These are phyloP conservation scores for Evernia prunastri DNA, from an alignment of 495 filamentous ascomycete genomes.

Conservation along the genomic window DNA sequence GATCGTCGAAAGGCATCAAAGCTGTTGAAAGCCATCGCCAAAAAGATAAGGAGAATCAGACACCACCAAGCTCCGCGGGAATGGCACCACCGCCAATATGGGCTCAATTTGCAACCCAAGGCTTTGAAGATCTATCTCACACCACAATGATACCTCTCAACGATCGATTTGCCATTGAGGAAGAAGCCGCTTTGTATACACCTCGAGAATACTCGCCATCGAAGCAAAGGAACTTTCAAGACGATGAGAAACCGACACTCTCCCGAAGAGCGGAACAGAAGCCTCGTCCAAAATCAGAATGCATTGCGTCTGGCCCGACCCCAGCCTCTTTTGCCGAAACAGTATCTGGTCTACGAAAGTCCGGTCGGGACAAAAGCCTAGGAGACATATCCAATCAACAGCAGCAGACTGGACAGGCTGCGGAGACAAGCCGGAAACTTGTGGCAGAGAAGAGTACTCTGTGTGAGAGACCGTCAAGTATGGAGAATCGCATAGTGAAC, in stretches of 20 bases:
- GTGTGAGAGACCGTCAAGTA: slow-evolving; percentile 3
- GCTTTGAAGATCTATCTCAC: slow-evolving; percentile 36
- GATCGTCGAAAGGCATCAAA: slow-evolving; percentile 49
- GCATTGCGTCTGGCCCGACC: slow-evolving; percentile 34
- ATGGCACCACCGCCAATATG: slow-evolving; percentile 66
- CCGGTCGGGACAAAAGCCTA: slow-evolving; percentile 10
- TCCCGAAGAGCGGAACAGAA: slow-evolving; percentile 34
- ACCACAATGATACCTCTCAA: slow-evolving; percentile 35
- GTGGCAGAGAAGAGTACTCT: background rate
- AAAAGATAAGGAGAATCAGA: slow-evolving; percentile 76
- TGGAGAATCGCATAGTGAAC: background rate
- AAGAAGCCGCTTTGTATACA: slow-evolving; percentile 57
- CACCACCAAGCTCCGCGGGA: slow-evolving; percentile 42
- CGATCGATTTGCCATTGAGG: slow-evolving; percentile 40
- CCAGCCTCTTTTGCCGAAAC: slow-evolving; percentile 27
- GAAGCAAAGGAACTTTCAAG: slow-evolving; percentile 60
- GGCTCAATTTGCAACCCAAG: slow-evolving; percentile 57
- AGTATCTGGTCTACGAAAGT: slow-evolving; percentile 16
- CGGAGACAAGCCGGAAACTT: slow-evolving; percentile 2
- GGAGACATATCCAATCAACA: slow-evolving; percentile 21
- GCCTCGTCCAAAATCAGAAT: slow-evolving; percentile 50
- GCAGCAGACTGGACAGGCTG: slow-evolving; percentile 31
- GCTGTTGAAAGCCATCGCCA: slow-evolving; percentile 35
- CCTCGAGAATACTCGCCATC: slow-evolving; percentile 55
- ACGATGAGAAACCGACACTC: slow-evolving; percentile 51